Evolutionary conservation across 306 rosid genomes (phyloP).

Genomic region (Rosa persica): DNA sequence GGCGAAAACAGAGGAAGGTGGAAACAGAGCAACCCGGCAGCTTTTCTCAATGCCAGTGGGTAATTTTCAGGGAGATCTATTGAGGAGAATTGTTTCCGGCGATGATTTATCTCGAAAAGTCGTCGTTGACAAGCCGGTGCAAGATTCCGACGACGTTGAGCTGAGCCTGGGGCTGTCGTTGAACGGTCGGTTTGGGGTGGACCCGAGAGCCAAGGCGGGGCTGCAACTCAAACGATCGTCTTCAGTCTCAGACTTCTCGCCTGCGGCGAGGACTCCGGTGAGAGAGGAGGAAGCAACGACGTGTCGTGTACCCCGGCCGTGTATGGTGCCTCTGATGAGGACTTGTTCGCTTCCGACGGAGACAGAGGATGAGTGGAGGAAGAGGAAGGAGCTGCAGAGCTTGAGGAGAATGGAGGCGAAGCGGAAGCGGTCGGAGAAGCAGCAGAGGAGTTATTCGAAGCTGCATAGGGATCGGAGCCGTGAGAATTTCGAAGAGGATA

Average conservation of each 20-base stretch:
- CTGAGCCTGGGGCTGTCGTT: slow-evolving; percentile 71
- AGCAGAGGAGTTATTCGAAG: slow-evolving; percentile 47
- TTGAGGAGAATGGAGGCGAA: slow-evolving; percentile 70
- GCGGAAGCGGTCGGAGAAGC: slow-evolving; percentile 70
- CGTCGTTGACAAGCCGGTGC: slow-evolving; percentile 13
- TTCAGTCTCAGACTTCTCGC: slow-evolving; percentile 50
- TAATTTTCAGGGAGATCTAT: slow-evolving; percentile 47
- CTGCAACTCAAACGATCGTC: slow-evolving; percentile 47
- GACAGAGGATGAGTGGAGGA: slow-evolving; percentile 63
- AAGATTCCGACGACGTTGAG: slow-evolving; percentile 45
- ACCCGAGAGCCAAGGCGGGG: slow-evolving; percentile 58
- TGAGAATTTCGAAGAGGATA: slow-evolving; percentile 31
- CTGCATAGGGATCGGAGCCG: slow-evolving; percentile 37
- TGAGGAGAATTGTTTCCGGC: slow-evolving; percentile 33
- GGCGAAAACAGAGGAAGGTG: slow-evolving; percentile 43
- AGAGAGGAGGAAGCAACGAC: slow-evolving; percentile 27
- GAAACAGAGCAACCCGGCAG: slow-evolving; percentile 21
- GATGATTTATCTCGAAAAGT: slow-evolving; percentile 28
- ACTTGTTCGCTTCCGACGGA: slow-evolving; percentile 71
- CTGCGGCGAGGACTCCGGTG: not conserved
- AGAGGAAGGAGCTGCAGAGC: slow-evolving; percentile 77
- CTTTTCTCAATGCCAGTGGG: slow-evolving; percentile 20
- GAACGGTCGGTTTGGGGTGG: slow-evolving; percentile 78
- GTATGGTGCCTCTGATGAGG: slow-evolving; percentile 36
- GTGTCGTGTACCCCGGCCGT: not conserved